phyloP scores from a whole-genome alignment of 2,329 filamentous ascomycete species.

The Immersiporthe knoxdaviesiana region DNA sequence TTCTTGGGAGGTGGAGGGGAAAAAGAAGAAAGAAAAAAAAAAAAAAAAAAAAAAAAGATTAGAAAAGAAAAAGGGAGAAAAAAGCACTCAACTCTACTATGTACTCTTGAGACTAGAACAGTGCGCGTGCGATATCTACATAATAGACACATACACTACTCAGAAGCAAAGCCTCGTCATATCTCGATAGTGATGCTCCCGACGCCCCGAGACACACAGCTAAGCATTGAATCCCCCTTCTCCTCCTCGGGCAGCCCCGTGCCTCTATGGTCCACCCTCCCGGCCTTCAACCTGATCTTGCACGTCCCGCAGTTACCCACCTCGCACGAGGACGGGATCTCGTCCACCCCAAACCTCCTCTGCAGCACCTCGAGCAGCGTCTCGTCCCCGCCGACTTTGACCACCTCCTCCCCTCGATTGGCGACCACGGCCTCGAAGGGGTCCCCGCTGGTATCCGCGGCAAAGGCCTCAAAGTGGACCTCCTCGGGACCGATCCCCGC shows the following conservation, averaged over 20 bases:
- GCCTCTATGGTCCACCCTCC: constrained; percentile 53
- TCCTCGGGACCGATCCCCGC: constrained; percentile 52
- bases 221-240: constrained; percentile 48
- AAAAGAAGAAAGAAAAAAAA: no score
- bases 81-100: no score
- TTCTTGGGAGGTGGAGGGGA: no score
- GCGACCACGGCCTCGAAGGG: constrained; percentile 61
- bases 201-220: constrained; percentile 57
- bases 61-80: no score
- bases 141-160: background rate
- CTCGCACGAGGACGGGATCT: constrained; percentile 54
- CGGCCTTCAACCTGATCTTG: constrained; percentile 46
- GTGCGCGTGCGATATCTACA: no score
- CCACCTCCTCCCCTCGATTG: constrained; percentile 40
- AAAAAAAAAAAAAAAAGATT: background rate
- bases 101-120: no score
- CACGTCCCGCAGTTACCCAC: constrained; percentile 61
- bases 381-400: constrained; percentile 54
- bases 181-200: constrained; percentile 54
- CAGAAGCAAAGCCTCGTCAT: constrained; percentile 33
- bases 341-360: constrained; percentile 44
- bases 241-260: constrained; percentile 51
- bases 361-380: constrained; percentile 54
- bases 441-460: constrained; percentile 56
- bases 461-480: constrained; percentile 65